These are phyloP conservation scores for Mycena albidolilacea DNA, from an alignment of 768 basidiomycete genomes.

Conservation along the genomic window DNA sequence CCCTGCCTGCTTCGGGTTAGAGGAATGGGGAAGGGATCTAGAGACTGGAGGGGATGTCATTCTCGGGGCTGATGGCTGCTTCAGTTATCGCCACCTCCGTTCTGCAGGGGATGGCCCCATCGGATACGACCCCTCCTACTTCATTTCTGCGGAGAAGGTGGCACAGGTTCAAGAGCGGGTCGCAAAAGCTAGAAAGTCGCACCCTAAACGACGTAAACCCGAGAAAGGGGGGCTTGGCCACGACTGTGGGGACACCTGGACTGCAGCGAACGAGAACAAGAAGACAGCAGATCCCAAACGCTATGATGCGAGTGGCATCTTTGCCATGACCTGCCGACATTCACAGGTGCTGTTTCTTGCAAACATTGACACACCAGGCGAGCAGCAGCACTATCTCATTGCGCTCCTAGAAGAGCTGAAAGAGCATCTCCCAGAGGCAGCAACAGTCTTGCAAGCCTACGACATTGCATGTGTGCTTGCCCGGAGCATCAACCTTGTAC, in stretches of 20 bases:
- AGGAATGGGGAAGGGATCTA: background rate
- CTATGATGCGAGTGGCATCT: constrained; percentile 35
- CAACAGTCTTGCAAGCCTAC: constrained; percentile 48
- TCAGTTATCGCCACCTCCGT: constrained; percentile 51
- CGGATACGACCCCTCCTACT: constrained; percentile 46
- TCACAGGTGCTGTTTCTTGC: constrained; percentile 52
- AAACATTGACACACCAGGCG: constrained; percentile 57
- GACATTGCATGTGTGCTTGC: constrained; percentile 53
- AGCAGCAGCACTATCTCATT: constrained; percentile 57
- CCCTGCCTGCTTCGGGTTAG: background rate
- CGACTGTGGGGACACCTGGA: constrained; percentile 49
- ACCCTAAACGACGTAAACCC: too few species aligned
- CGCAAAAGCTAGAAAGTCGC: constrained; percentile 37
- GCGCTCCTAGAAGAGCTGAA: constrained; percentile 51
- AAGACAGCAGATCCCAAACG: constrained; percentile 43
- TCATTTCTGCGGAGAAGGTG: constrained; percentile 52
- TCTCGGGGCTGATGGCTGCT: constrained; percentile 55
- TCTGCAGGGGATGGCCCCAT: too few species aligned
- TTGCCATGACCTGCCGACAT: constrained; percentile 56
- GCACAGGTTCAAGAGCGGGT: constrained; percentile 51
- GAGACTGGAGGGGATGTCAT: constrained; percentile 51
- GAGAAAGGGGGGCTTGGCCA: constrained; percentile 47
- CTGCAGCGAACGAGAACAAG: constrained; percentile 50
- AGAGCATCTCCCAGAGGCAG: constrained; percentile 43
- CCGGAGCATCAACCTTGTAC: constrained; percentile 38